phyloP scores from a whole-genome alignment of 2,329 filamentous ascomycete genomes.

The Neopestalotiopsis sp. region DNA sequence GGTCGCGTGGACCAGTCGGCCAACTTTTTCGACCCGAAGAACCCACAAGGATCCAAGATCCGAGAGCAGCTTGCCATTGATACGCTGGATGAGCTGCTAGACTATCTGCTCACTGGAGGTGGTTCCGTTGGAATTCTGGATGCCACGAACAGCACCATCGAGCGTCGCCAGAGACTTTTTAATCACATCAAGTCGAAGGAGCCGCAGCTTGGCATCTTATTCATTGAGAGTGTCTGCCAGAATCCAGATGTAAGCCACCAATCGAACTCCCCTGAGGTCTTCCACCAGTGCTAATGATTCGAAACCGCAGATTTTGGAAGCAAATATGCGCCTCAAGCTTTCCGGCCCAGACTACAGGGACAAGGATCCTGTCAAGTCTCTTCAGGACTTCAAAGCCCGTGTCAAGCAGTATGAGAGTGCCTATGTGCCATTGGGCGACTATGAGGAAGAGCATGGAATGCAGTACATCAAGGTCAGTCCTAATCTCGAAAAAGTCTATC shows the following conservation, averaged over 20 bases:
- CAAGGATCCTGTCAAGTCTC: constrained; percentile 84
- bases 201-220: constrained; percentile 88
- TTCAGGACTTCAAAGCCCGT: constrained; percentile 91
- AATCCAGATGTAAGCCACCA: constrained; percentile 66
- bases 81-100: constrained; percentile 88
- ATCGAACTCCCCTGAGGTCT: neutral
- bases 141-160: constrained; percentile 94
- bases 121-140: constrained; percentile 95
- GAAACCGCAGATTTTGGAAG: constrained; percentile 73
- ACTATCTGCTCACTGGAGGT: constrained; percentile 82
- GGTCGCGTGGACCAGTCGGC: constrained; percentile 82
- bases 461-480: constrained; percentile 79
- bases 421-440: constrained; percentile 88
- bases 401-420: constrained; percentile 93
- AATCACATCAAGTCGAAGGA: constrained; percentile 82
- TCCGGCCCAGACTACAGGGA: constrained; percentile 95
- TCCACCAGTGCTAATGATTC: constrained; percentile 14
- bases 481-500: too few species aligned
- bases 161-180: constrained; percentile 83
- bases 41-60: constrained; percentile 79
- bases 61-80: constrained; percentile 92
- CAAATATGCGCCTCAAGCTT: constrained; percentile 96
- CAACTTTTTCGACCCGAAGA: constrained; percentile 91
- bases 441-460: constrained; percentile 88
- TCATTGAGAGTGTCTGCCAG: constrained; percentile 92